These are phyloP conservation scores for Penicillium sp. DNA, from an alignment of 2,329 filamentous ascomycete species.

Conservation along the genomic window DNA sequence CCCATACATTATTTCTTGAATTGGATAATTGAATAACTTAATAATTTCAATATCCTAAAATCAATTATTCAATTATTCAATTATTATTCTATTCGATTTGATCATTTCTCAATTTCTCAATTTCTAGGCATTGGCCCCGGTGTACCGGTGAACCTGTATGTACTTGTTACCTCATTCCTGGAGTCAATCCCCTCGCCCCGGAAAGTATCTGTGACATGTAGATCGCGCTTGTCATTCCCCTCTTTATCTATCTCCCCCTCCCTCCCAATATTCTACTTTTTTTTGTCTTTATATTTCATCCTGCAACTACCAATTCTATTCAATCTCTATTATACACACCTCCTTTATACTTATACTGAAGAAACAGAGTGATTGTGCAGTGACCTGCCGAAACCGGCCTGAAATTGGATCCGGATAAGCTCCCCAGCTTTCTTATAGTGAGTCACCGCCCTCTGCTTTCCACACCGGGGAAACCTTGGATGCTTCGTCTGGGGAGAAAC, in stretches of 20 bases:
- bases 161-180: conserved; percentile 27
- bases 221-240: conserved; percentile 11
- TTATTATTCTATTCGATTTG: conserved; percentile 8
- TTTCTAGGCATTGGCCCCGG: conserved; percentile 13
- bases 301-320: background rate
- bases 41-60: background rate
- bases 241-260: conserved; percentile 17
- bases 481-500: background rate
- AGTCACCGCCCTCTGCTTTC: conserved; percentile 20
- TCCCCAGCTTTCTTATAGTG: conserved; percentile 20
- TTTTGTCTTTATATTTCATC: background rate
- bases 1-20: background rate
- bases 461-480: background rate
- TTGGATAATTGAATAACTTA: background rate
- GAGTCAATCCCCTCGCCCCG: conserved; percentile 15
- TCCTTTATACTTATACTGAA: background rate
- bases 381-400: conserved; percentile 25
- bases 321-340: conserved; percentile 3
- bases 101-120: background rate
- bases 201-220: conserved; percentile 16
- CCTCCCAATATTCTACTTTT: conserved; percentile 4
- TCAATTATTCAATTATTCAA: too few relatives aligned
- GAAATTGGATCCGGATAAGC: conserved; percentile 22
- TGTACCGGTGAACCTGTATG: conserved; percentile 28
- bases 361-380: conserved; percentile 9